Evolutionary conservation across 75 land plant species (phyloP), one percentile per base, ranked within the genome.

Genomic region (Selaginella tamariscina): DNA sequence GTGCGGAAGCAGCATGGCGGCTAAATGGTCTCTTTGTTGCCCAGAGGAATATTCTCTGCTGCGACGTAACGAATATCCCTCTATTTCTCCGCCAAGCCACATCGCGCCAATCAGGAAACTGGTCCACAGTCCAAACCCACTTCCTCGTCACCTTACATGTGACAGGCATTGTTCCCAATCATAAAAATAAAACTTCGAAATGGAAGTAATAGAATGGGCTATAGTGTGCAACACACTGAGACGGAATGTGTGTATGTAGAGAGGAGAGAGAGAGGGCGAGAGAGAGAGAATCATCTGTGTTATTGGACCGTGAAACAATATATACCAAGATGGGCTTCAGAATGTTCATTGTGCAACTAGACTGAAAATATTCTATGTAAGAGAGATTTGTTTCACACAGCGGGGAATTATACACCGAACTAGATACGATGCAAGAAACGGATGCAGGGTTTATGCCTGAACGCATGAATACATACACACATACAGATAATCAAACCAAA

Each of bases 1-100:
- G 49, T 39, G 49, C 49, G 49, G 49, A 39, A 39, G 49, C 49
- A 39, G 49, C 49, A 39, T 39, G 49, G 49, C 49, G 49, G 49
- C 49, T 5, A 15, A 39, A 39, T n/a, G n/a, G n/a, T n/a, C n/a
- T n/a, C n/a, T n/a, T n/a, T n/a, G n/a, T n/a, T n/a, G n/a, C n/a
- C n/a, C n/a, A n/a, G n/a, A n/a, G n/a, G n/a, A n/a, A n/a, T n/a
- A n/a, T n/a, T n/a, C n/a, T n/a, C n/a, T n/a, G 49, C 49, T 39
- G 5, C 11, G 15, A 39, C 49, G 49, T 39, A 5, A 5, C 49
- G 15, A 5, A 39, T 15, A 39, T 39, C 49, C 49, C 49, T 39
- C 49, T 15, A 15, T 15, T 5, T 39, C 11, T 5, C 49, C 49
- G 49, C 49, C 49, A 39, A 39, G 49, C 49, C 49, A 39, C 49